Conservation (phyloP, 2,329 filamentous ascomycete species). For the Metarhizium guizhouense region DNA sequence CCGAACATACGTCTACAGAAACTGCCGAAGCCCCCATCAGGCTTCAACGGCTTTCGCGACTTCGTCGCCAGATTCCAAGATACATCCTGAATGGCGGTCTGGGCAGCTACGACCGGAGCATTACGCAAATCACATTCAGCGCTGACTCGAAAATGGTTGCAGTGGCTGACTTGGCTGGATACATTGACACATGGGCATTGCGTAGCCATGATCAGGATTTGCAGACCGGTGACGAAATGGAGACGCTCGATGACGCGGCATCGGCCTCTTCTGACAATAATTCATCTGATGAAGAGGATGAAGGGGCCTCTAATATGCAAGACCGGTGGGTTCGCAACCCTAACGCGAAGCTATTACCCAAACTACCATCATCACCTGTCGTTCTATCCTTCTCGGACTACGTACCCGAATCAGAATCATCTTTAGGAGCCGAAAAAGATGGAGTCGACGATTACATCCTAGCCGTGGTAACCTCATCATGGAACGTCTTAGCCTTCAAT, state of each 20-base stretch:
- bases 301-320: conserved; percentile 28
- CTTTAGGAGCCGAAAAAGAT: conserved; percentile 16
- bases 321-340: conserved; percentile 71
- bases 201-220: conserved; percentile 28
- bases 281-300: conserved; percentile 29
- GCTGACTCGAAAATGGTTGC: conserved; percentile 72
- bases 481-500: conserved; percentile 68
- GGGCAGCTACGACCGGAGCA: conserved; percentile 66
- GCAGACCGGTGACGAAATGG: conserved; percentile 22
- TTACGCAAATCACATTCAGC: conserved; percentile 71
- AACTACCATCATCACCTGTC: conserved; percentile 54
- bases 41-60: conserved; percentile 40
- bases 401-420: conserved; percentile 23
- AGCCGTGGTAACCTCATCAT: conserved; percentile 46
- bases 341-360: conserved; percentile 58
- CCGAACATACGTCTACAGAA: conserved; percentile 9
- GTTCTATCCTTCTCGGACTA: conserved; percentile 59
- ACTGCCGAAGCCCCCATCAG: conserved; percentile 19
- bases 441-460: conserved; percentile 38
- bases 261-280: conserved; percentile 29
- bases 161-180: conserved; percentile 72
- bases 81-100: conserved; percentile 54
- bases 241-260: conserved; percentile 22
- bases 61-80: conserved; percentile 45
- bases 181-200: conserved; percentile 78